Conservation (phyloP, 176 grass and related monocot species). For the Ampelocalamus luodianensis region DNA sequence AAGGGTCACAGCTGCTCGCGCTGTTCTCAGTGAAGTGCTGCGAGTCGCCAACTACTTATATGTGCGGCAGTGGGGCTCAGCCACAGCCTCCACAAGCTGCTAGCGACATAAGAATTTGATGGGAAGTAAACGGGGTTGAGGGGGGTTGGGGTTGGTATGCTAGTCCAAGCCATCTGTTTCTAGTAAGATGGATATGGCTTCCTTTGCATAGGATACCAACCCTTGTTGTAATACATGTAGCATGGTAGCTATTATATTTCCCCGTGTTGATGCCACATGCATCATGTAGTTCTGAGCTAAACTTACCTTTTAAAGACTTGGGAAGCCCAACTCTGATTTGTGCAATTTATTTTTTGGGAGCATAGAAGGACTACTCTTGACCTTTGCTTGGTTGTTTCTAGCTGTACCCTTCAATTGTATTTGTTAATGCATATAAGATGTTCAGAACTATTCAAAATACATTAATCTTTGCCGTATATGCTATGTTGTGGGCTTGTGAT, state of each 20-base stretch:
- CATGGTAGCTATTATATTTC: not conserved
- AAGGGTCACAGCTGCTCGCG: too few species aligned
- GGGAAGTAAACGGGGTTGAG: too few species aligned
- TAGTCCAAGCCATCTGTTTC: too few species aligned
- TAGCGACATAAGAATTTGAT: not conserved
- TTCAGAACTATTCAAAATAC: not conserved
- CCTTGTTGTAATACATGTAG: not conserved
- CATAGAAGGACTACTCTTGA: not conserved
- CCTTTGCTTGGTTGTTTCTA: not conserved
- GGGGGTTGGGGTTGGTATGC: too few species aligned
- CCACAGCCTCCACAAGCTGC: not conserved
- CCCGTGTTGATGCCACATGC: not conserved
- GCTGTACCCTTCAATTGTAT: not conserved
- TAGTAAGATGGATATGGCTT: not conserved
- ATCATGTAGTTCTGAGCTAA: slow-evolving; percentile 16
- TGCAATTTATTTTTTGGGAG: not conserved
- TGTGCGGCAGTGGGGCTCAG: not conserved
- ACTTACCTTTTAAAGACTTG: slow-evolving; percentile 18
- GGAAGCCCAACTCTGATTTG: not conserved
- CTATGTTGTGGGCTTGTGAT: slow-evolving; percentile 11
- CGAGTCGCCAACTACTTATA: not conserved
- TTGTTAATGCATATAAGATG: not conserved
- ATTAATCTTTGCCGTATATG: slow-evolving; percentile 16
- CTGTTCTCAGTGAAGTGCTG: too few species aligned
- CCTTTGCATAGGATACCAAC: not conserved